These are phyloP conservation scores for Suhomyces coccinellae DNA, from an alignment of 1,139 yeast species.

Conservation along the genomic window DNA sequence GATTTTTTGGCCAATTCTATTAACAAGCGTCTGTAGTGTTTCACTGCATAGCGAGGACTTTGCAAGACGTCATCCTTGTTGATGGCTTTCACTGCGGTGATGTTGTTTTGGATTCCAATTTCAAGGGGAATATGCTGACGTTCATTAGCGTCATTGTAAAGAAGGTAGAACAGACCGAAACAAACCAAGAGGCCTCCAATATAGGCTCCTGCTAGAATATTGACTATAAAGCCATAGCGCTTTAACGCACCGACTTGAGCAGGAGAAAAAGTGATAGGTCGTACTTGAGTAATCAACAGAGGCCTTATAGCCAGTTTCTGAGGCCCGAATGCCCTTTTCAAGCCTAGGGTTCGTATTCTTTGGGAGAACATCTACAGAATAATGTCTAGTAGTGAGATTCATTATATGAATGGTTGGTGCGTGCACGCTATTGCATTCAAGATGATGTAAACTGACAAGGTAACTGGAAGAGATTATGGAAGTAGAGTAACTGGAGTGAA, in stretches of 20 bases:
- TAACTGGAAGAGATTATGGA: neutral
- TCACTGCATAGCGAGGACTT: conserved; percentile 46
- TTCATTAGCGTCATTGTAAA: conserved; percentile 43
- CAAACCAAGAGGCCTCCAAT: conserved; percentile 45
- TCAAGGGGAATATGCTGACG: conserved; percentile 47
- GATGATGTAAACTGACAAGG: neutral
- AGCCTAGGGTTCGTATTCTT: conserved; percentile 2
- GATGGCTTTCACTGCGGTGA: conserved; percentile 45
- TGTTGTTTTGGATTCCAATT: conserved; percentile 33
- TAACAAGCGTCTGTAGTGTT: conserved; percentile 44
- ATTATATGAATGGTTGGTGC: conserved; percentile 3
- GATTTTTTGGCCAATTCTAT: conserved; percentile 37
- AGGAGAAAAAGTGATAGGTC: conserved; percentile 14
- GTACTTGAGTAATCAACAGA: neutral
- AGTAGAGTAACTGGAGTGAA: neutral
- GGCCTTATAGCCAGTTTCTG: neutral
- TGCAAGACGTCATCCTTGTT: conserved; percentile 47
- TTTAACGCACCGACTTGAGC: conserved; percentile 25
- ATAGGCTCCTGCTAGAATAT: conserved; percentile 46
- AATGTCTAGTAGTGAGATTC: neutral
- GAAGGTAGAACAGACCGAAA: conserved; percentile 39
- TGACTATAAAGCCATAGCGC: conserved; percentile 36
- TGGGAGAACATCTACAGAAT: conserved; percentile 1
- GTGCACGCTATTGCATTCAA: conserved; percentile 6
- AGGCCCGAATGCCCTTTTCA: neutral